A percentile compares a stretch with the other conserved stretches of the same genome.
Evolutionary conservation across 768 basidiomycete genomes (phyloP).

Genomic region (Phanerodontia chrysosporium): DNA sequence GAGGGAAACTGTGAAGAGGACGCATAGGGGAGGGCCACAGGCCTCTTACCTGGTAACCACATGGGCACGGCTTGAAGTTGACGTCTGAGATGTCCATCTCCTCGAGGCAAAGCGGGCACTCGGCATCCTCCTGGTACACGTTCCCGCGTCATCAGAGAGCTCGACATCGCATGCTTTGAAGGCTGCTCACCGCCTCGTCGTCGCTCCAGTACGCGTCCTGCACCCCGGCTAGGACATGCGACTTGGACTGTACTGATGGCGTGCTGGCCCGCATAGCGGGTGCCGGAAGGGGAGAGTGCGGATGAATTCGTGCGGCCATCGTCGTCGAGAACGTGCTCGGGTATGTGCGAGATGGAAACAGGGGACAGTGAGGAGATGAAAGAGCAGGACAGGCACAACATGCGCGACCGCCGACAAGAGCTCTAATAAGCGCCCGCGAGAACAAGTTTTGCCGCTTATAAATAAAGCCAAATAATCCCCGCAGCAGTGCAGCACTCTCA

Average conservation of each 20-base stretch:
- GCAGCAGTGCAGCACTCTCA: neutral
- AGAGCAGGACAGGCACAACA: constrained; percentile 4
- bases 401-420: constrained; percentile 20
- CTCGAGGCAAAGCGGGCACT: constrained; percentile 96
- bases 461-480: constrained; percentile 23
- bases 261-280: constrained; percentile 70
- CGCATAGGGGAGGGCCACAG: neutral
- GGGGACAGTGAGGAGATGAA: constrained; percentile 12
- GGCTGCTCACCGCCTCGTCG: constrained; percentile 66
- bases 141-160: neutral
- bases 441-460: constrained; percentile 21
- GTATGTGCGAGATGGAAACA: neutral
- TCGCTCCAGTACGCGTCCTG: constrained; percentile 98
- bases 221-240: constrained; percentile 81
- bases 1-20: neutral
- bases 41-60: constrained; percentile 85
- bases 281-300: constrained; percentile 64
- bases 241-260: constrained; percentile 75
- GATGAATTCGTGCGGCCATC: constrained; percentile 59
- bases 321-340: constrained; percentile 27
- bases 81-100: constrained; percentile 99
- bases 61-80: constrained; percentile 98
- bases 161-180: neutral
- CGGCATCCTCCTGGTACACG: constrained; percentile 79
- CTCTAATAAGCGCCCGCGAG: constrained; percentile 17